A percentile compares a stretch with the other conserved stretches of the same genome.
Evolutionary conservation across 176 grass and related monocot genomes (phyloP).

Genomic region (Alloteropsis semialata): DNA sequence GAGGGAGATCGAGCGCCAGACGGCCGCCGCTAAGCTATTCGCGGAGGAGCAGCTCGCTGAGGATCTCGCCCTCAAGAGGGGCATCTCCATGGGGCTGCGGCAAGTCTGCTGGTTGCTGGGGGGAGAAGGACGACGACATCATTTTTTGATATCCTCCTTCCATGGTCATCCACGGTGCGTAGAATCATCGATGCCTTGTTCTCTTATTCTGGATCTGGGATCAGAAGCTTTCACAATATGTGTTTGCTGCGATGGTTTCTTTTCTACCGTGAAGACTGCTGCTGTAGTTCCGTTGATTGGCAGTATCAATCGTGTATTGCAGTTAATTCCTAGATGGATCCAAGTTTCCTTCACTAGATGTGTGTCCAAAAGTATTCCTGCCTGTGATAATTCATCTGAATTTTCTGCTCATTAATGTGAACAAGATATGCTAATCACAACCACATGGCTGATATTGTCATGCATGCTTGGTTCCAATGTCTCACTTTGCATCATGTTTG

Average conservation of each 20-base stretch:
- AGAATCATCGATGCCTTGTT: background rate
- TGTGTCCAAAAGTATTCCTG: too few species aligned
- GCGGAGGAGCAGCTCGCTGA: slow-evolving; percentile 56
- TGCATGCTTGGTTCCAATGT: too few species aligned
- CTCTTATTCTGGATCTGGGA: slow-evolving; percentile 12
- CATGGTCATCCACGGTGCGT: slow-evolving; percentile 36
- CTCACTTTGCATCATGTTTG: too few species aligned
- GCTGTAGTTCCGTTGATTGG: background rate
- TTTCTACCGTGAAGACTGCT: background rate
- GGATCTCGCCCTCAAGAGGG: slow-evolving; percentile 69
- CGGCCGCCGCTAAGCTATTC: slow-evolving; percentile 39
- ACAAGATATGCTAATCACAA: too few species aligned
- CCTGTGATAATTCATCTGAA: too few species aligned
- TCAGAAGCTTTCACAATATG: background rate
- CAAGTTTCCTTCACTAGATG: too few species aligned
- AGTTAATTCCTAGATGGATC: background rate
- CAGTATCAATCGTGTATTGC: background rate
- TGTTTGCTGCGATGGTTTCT: background rate
- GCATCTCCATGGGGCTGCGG: slow-evolving; percentile 45
- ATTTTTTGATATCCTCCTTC: slow-evolving; percentile 63
- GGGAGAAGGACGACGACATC: slow-evolving; percentile 74
- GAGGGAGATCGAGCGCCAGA: slow-evolving; percentile 66
- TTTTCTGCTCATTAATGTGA: too few species aligned
- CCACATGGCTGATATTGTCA: too few species aligned
- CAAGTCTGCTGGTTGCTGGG: slow-evolving; percentile 53